Conservation (phyloP, 768 basidiomycete species). For the Pleurotus eryngii region DNA sequence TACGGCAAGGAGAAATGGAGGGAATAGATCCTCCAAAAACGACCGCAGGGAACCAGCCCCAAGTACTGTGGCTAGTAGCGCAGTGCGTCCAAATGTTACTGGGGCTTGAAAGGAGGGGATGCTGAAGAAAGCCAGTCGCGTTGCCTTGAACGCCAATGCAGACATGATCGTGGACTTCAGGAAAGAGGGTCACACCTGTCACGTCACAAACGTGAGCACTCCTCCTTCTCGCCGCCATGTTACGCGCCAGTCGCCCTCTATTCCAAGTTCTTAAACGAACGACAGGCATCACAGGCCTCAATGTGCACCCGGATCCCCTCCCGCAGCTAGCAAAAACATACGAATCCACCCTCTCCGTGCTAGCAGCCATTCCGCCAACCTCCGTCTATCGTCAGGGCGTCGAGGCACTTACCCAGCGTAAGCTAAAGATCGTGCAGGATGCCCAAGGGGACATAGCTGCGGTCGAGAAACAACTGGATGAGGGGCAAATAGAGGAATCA, state of each 20-base stretch:
- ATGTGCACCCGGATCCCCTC: slow-evolving; percentile 81
- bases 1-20: slow-evolving; percentile 85
- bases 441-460: slow-evolving; percentile 62
- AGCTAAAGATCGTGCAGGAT: slow-evolving; percentile 68
- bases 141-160: slow-evolving; percentile 15
- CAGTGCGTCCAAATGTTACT: slow-evolving; percentile 17
- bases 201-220: slow-evolving; percentile 26
- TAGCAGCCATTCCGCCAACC: slow-evolving; percentile 70
- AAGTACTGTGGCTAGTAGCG: slow-evolving; percentile 16
- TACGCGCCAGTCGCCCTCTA: slow-evolving; percentile 73
- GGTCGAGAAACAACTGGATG: slow-evolving; percentile 74
- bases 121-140: slow-evolving; percentile 15
- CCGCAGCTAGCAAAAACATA: slow-evolving; percentile 76
- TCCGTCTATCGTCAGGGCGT: slow-evolving; percentile 89
- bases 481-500: slow-evolving; percentile 86
- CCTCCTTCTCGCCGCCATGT: slow-evolving; percentile 51
- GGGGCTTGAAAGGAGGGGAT: slow-evolving; percentile 11
- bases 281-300: slow-evolving; percentile 85
- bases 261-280: slow-evolving; percentile 66
- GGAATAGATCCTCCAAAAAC: slow-evolving; percentile 65
- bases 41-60: slow-evolving; percentile 31
- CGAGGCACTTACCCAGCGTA: slow-evolving; percentile 80
- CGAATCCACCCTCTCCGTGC: slow-evolving; percentile 66
- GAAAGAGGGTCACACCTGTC: background rate
- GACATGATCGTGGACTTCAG: slow-evolving; percentile 1